Conservation (phyloP, 2,329 filamentous ascomycete genomes). For the Beauveria rudraprayagi region DNA sequence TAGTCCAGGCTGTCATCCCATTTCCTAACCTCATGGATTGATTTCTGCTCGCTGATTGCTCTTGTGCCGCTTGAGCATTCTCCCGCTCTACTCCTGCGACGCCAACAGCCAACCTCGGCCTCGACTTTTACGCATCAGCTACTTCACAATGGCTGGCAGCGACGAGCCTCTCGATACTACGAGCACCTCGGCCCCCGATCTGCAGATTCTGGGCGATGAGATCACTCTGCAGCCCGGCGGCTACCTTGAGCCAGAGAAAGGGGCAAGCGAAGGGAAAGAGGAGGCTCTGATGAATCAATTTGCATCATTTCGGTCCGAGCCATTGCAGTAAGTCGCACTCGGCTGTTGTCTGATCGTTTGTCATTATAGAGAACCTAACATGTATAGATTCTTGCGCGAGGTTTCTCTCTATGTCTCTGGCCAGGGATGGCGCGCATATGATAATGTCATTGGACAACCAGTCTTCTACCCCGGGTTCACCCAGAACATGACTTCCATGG, state of each 20-base stretch:
- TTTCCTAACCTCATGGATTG: background rate
- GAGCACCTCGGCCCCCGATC: conserved; percentile 55
- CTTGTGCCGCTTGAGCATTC: background rate
- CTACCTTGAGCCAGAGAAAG: conserved; percentile 45
- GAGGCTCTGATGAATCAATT: conserved; percentile 72
- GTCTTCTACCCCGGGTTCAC: conserved; percentile 90
- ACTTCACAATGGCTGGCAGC: conserved; percentile 22
- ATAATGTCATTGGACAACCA: conserved; percentile 80
- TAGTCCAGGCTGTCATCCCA: background rate
- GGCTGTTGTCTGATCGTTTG: too few relatives aligned
- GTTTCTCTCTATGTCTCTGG: conserved; percentile 89
- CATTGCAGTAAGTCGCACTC: conserved; percentile 41
- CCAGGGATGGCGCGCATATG: conserved; percentile 91
- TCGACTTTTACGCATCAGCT: background rate
- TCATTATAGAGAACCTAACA: conserved; percentile 11
- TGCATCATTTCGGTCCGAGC: conserved; percentile 71
- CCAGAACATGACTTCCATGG: conserved; percentile 75
- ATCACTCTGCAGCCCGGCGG: conserved; percentile 69
- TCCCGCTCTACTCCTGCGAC: background rate
- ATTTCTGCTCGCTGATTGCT: background rate
- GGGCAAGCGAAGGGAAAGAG: conserved; percentile 48
- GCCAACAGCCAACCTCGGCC: background rate
- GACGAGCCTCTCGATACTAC: conserved; percentile 23
- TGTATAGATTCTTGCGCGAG: conserved; percentile 75
- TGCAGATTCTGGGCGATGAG: conserved; percentile 67